Evolutionary conservation across 2,329 filamentous ascomycete genomes (phyloP).

Genomic region (Dactylellina haptotyla): DNA sequence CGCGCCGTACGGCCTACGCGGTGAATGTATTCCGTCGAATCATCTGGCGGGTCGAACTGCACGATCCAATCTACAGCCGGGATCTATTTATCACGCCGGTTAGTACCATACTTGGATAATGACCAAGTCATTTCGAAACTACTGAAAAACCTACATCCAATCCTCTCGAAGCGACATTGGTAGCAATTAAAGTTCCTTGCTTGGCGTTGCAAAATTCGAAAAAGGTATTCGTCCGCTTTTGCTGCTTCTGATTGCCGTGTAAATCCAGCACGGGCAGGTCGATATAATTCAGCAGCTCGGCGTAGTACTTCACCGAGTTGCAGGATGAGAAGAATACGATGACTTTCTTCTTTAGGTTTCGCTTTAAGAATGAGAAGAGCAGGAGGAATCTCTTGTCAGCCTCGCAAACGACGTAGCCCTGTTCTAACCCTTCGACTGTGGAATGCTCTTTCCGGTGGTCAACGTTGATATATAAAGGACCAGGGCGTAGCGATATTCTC

Average conservation of each 20-base stretch:
- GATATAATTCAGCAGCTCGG: conserved; percentile 96
- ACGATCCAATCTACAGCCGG: conserved; percentile 96
- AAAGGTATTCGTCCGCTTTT: conserved; percentile 98
- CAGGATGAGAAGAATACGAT: conserved; percentile 95
- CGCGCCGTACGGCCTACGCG: conserved; percentile 93
- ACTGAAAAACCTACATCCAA: conserved; percentile 74
- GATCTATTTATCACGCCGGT: conserved; percentile 67
- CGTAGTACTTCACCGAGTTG: conserved; percentile 94
- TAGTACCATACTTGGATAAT: not conserved
- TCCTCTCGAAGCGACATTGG: conserved; percentile 93
- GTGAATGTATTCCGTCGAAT: conserved; percentile 91
- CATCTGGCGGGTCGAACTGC: conserved; percentile 93
- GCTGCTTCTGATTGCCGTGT: conserved; percentile 97
- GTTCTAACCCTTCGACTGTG: conserved; percentile 92
- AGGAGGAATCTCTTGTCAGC: conserved; percentile 92
- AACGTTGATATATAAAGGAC: conserved; percentile 96
- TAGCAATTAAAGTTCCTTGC: conserved; percentile 90
- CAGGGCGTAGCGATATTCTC: conserved; percentile 87
- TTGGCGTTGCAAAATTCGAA: conserved; percentile 93
- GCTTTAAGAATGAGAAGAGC: conserved; percentile 92
- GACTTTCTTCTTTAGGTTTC: conserved; percentile 88
- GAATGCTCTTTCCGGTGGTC: conserved; percentile 88
- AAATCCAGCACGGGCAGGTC: conserved; percentile 87
- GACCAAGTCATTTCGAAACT: not conserved
- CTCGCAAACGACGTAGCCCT: conserved; percentile 94